Percentiles rank a stretch among this genome's conserved stretches.
These are phyloP conservation scores for Yamadazyma siamensis DNA, from an alignment of 1,139 yeast genomes.

Conservation along the genomic window DNA sequence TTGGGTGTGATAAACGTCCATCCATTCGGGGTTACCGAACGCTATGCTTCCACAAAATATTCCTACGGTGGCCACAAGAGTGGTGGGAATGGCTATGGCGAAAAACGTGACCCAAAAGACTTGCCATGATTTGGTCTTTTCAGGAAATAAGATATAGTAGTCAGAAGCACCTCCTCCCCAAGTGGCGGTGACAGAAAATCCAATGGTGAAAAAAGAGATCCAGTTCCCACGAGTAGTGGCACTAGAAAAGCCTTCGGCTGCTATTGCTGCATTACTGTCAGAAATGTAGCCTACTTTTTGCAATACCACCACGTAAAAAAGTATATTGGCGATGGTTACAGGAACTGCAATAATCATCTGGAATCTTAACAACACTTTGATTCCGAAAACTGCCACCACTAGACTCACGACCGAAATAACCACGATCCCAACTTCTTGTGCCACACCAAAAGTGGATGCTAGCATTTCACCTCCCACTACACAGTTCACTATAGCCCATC, in stretches of 20 bases:
- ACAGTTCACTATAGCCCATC: constrained; percentile 42
- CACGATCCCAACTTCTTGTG: constrained; percentile 30
- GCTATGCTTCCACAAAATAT: constrained; percentile 71
- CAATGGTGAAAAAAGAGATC: constrained; percentile 69
- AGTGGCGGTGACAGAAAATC: constrained; percentile 79
- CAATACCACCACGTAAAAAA: constrained; percentile 68
- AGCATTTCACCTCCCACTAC: constrained; percentile 38
- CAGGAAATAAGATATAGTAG: constrained; percentile 81
- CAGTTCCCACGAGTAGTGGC: constrained; percentile 56
- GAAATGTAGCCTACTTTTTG: constrained; percentile 45
- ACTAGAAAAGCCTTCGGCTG: constrained; percentile 24
- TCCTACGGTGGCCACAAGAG: constrained; percentile 75
- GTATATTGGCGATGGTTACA: constrained; percentile 61
- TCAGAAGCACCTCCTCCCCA: constrained; percentile 92
- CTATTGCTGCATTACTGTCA: constrained; percentile 28
- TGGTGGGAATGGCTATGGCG: constrained; percentile 69
- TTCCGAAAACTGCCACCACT: constrained; percentile 34
- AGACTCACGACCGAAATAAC: constrained; percentile 27
- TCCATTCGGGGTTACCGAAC: constrained; percentile 57
- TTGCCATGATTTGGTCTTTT: constrained; percentile 55
- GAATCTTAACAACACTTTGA: constrained; percentile 54
- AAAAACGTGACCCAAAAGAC: constrained; percentile 63
- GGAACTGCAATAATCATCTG: constrained; percentile 72
- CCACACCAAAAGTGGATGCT: constrained; percentile 22
- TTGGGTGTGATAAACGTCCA: constrained; percentile 47